phyloP scores from a whole-genome alignment of 768 basidiomycete species.

The Boletus bicolor region DNA sequence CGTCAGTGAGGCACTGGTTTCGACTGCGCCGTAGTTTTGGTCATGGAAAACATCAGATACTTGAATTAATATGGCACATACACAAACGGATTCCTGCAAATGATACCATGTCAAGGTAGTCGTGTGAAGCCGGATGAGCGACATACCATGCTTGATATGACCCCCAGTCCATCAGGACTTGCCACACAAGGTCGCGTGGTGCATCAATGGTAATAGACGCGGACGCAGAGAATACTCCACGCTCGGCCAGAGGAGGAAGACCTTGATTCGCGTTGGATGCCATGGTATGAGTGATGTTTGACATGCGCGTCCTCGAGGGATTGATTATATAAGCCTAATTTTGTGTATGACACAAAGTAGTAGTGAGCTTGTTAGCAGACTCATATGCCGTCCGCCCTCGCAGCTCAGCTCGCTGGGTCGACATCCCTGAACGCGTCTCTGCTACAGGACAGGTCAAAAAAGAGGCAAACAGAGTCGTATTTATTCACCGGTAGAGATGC shows the following conservation, averaged over 20 bases:
- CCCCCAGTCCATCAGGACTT: conserved; percentile 54
- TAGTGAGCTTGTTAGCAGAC: too few relatives aligned
- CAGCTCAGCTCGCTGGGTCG: conserved; percentile 73
- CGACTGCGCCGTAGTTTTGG: conserved; percentile 37
- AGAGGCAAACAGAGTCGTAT: conserved; percentile 74
- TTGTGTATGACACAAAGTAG: not conserved
- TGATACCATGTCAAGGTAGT: not conserved
- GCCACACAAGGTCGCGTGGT: conserved; percentile 59
- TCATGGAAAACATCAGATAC: not conserved
- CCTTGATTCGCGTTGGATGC: conserved; percentile 1
- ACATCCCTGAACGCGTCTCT: conserved; percentile 77
- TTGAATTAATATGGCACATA: conserved; percentile 30
- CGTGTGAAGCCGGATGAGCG: not conserved
- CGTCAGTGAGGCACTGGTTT: conserved; percentile 44
- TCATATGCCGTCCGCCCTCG: conserved; percentile 64
- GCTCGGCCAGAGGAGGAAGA: conserved; percentile 39
- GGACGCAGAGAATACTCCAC: conserved; percentile 46
- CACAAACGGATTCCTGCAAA: conserved; percentile 67
- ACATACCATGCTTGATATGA: conserved; percentile 62
- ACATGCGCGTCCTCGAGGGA: not conserved
- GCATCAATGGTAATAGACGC: conserved; percentile 58
- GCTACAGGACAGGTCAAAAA: conserved; percentile 58
- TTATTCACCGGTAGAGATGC: conserved; percentile 83
- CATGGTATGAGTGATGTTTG: not conserved
- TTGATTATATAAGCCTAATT: not conserved